Evolutionary conservation across 73 alveolate genomes (phyloP), one percentile per base, ranked within the genome.

Genomic region (Paramecium tetraurelia): DNA sequence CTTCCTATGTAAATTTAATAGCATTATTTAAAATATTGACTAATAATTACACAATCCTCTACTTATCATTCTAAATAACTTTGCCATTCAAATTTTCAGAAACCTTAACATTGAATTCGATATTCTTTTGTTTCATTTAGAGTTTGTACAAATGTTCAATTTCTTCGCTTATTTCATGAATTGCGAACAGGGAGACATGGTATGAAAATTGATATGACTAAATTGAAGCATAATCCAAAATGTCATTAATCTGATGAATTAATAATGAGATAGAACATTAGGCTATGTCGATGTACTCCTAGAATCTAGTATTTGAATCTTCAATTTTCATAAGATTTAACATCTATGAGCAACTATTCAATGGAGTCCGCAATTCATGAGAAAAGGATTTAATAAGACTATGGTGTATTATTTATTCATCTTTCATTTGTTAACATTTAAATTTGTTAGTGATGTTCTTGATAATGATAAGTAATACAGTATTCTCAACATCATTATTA

Each of bases 331-430:
- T 33, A 0, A 71, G 29, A 21, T 48, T 85, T 31, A 89, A 83
- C 90, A 89, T 70, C 14, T 77, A 72, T 38, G 33, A 36, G 33
- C 89, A 71, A 46, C 94, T 58, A 70, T 89, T 89, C 20, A 89
- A 89, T 22, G 94, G 94, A 70, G 94, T 89, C 50, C 94, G 43
- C 14, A 89, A 33, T 71, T 89, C 94, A 71, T 89, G 94, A n/a
- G 92, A 70, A 21, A 89, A 83, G 6, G 94, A 80, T 40, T 72
- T 72, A n/a, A 72, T 35, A 29, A 72, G 46, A 72, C 36, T 29
- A 72, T 38, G 40, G 9, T 72, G 33, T 12, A 72, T 21, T 7
- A 63, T 63, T 31, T 27, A 31, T 27, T 63, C 84, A 31, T 33
- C 46, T 33, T 63, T 63, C 29, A 63, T 7, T 63, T 63, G 12